A percentile compares a stretch with the other conserved stretches of the same genome.
Conservation (phyloP, 495 filamentous ascomycete genomes). For the Penicillium canariense region DNA sequence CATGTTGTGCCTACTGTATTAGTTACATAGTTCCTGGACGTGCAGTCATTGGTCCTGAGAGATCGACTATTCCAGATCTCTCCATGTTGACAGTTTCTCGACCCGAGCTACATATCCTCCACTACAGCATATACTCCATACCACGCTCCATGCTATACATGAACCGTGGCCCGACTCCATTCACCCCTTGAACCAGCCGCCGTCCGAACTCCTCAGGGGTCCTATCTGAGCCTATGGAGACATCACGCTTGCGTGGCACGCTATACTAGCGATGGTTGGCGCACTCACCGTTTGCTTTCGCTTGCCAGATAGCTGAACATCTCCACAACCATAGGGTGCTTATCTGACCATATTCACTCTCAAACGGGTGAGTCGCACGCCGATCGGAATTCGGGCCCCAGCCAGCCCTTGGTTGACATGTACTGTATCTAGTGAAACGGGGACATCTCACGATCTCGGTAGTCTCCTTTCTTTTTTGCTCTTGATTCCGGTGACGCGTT, state of each 20-base stretch:
- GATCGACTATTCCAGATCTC: neutral
- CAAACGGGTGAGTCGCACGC: neutral
- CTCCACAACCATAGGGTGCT: neutral
- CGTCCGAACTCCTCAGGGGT: constrained; percentile 7
- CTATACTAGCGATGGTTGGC: constrained; percentile 11
- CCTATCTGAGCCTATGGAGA: constrained; percentile 4
- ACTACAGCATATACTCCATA: neutral
- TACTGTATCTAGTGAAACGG: constrained; percentile 1
- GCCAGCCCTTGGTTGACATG: neutral
- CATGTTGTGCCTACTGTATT: neutral
- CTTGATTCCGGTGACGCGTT: neutral
- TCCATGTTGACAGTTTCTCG: too few relatives aligned
- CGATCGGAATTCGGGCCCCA: neutral
- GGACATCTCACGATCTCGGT: neutral
- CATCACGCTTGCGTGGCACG: constrained; percentile 9
- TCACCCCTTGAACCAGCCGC: neutral
- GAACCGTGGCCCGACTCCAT: neutral
- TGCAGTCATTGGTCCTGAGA: neutral
- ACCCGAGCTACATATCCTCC: neutral
- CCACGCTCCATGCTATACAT: neutral
- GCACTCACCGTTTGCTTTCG: neutral
- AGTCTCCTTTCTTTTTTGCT: neutral
- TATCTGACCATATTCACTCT: neutral
- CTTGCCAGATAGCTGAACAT: neutral
- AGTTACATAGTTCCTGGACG: too few relatives aligned